Evolutionary conservation across 495 filamentous ascomycete genomes (phyloP).

Genomic region (Cercophora sp.): DNA sequence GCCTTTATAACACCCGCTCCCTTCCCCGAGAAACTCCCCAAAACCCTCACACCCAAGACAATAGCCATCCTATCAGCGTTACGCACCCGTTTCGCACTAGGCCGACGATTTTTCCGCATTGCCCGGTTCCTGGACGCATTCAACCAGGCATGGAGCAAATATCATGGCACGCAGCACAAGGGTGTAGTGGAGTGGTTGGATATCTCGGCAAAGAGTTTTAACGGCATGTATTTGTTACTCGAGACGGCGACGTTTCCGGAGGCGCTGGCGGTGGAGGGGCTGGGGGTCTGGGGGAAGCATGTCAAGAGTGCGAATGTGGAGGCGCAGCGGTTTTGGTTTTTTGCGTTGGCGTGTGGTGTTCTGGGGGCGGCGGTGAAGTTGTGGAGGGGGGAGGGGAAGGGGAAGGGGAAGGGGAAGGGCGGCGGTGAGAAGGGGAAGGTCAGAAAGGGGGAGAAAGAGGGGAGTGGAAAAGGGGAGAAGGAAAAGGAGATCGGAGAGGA

Average conservation of each 20-base stretch:
- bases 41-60: background rate
- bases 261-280: conserved; percentile 46
- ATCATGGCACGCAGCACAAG: background rate
- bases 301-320: conserved; percentile 38
- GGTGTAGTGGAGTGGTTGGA: conserved; percentile 29
- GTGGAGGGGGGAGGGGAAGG: conserved; percentile 16
- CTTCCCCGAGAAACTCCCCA: conserved; percentile 7
- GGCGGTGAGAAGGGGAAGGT: background rate
- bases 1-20: conserved; percentile 8
- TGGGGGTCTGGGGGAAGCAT: conserved; percentile 34
- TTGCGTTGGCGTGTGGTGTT: conserved; percentile 42
- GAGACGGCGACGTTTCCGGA: conserved; percentile 39
- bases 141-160: conserved; percentile 37
- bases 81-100: conserved; percentile 32
- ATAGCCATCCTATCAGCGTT: conserved; percentile 21
- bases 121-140: conserved; percentile 64
- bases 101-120: conserved; percentile 56
- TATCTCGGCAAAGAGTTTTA: conserved; percentile 37
- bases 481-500: conserved; percentile 6
- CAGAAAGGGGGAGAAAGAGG: background rate
- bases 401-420: background rate
- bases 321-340: conserved; percentile 64
- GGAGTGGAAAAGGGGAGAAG: too few relatives aligned
- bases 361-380: conserved; percentile 19
- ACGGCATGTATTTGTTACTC: conserved; percentile 46